A percentile compares a stretch with the other conserved stretches of the same genome.
These are phyloP conservation scores for Agaricus bisporus DNA, from an alignment of 768 basidiomycete genomes.

Conservation along the genomic window DNA sequence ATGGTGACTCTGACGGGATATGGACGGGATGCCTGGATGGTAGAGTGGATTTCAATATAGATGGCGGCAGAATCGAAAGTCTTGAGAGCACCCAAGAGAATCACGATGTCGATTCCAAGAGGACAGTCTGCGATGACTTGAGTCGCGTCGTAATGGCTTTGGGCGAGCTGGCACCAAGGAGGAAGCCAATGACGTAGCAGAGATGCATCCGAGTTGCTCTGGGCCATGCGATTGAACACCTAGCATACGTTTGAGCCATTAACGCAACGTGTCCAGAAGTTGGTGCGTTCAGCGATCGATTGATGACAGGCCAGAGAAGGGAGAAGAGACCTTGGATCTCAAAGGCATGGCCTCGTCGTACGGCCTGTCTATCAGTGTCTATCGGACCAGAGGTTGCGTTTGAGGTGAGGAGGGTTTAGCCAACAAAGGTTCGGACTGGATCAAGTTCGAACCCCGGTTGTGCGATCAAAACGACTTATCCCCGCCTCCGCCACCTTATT, in stretches of 20 bases:
- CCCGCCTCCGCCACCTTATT: too few species aligned
- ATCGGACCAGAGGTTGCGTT: too few species aligned
- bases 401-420: too few species aligned
- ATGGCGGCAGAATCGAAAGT: conserved; percentile 28
- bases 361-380: too few species aligned
- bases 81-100: conserved; percentile 43
- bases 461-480: too few species aligned
- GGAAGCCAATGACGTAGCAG: conserved; percentile 47
- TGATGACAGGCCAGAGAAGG: not conserved
- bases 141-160: conserved; percentile 38
- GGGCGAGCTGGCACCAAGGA: conserved; percentile 39
- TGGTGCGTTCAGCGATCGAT: not conserved
- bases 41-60: conserved; percentile 32
- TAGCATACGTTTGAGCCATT: conserved; percentile 39
- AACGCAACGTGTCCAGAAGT: conserved; percentile 42
- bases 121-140: conserved; percentile 42
- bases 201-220: conserved; percentile 31
- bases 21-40: conserved; percentile 26
- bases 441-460: too few species aligned
- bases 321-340: conserved; percentile 36
- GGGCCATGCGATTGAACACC: conserved; percentile 32
- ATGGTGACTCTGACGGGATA: conserved; percentile 45
- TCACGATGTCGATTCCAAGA: conserved; percentile 45
- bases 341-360: conserved; percentile 39
- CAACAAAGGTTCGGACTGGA: too few species aligned